Evolutionary conservation across 2,329 filamentous ascomycete species (phyloP).

Genomic region (Harringtonia lauricola): DNA sequence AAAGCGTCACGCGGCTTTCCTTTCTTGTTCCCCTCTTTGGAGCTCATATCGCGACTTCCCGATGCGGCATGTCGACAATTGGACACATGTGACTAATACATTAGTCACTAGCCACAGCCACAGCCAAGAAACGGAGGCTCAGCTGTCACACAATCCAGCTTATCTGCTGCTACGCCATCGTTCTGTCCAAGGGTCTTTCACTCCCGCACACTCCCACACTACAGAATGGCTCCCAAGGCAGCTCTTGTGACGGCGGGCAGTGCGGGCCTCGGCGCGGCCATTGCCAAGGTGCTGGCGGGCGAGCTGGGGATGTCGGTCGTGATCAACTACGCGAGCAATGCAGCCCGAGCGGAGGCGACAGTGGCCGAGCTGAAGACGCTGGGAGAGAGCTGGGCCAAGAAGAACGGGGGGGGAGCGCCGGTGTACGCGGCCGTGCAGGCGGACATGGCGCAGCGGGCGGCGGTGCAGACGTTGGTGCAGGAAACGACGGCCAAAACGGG

Average conservation of each 20-base stretch:
- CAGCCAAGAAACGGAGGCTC: too few relatives aligned
- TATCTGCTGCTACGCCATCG: too few relatives aligned
- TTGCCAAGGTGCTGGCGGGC: slow-evolving; percentile 55
- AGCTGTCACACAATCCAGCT: too few relatives aligned
- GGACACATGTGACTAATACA: too few relatives aligned
- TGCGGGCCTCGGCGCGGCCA: slow-evolving; percentile 60
- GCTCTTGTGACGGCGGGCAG: slow-evolving; percentile 38
- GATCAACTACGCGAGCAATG: slow-evolving; percentile 61
- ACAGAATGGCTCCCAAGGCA: slow-evolving; percentile 13
- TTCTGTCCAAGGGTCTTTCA: too few relatives aligned
- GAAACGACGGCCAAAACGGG: slow-evolving; percentile 49
- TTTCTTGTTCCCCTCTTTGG: too few relatives aligned
- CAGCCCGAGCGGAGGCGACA: slow-evolving; percentile 47
- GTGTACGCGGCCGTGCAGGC: slow-evolving; percentile 45
- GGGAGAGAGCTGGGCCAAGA: neutral
- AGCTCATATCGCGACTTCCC: too few relatives aligned
- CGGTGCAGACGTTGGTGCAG: slow-evolving; percentile 47
- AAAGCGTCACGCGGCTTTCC: too few relatives aligned
- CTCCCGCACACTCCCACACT: neutral
- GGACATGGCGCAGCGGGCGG: slow-evolving; percentile 50
- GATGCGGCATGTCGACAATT: too few relatives aligned
- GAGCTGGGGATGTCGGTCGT: slow-evolving; percentile 54
- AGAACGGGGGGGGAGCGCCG: neutral
- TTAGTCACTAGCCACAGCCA: too few relatives aligned
- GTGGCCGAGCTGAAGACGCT: slow-evolving; percentile 34